Conservation (phyloP, 1,139 yeast species). For the Pichia kudriavzevii region DNA sequence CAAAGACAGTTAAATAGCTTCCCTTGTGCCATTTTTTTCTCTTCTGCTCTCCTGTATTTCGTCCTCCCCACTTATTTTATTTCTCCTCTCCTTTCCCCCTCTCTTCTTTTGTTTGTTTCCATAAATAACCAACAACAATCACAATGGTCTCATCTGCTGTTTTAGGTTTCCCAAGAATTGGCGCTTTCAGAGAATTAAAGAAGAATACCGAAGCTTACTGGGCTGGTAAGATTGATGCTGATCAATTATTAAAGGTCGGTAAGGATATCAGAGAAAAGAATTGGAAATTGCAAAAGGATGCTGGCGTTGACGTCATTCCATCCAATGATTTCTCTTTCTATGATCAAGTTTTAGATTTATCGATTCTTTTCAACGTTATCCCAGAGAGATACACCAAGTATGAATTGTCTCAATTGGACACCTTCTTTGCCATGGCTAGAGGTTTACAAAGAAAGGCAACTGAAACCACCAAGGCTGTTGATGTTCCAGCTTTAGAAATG, state of each 20-base stretch:
- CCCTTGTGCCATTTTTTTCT: no score
- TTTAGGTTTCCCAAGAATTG: conserved; percentile 98
- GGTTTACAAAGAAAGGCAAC: conserved; percentile 98
- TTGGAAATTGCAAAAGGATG: conserved; percentile 96
- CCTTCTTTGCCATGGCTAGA: conserved; percentile 98
- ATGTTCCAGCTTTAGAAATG: conserved; percentile 99
- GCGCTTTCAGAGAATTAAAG: conserved; percentile 98
- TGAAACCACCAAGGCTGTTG: conserved; percentile 81
- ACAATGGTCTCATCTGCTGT: conserved; percentile 92
- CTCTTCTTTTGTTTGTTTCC: conserved; percentile 2
- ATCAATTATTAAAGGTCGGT: conserved; percentile 85
- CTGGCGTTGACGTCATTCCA: conserved; percentile 95
- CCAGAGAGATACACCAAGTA: conserved; percentile 96
- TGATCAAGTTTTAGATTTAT: conserved; percentile 93
- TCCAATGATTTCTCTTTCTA: conserved; percentile 97
- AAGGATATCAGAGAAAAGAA: conserved; percentile 90
- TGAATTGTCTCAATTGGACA: conserved; percentile 83
- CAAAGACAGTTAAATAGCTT: background rate
- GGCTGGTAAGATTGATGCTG: conserved; percentile 85
- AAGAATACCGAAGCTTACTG: conserved; percentile 98
- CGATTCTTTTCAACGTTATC: conserved; percentile 86
- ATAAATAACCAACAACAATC: conserved; percentile 1
- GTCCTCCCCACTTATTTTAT: background rate
- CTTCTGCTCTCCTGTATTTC: conserved; percentile 1
- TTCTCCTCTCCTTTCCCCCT: conserved; percentile 3